These are phyloP conservation scores for Ilex asprella DNA, from an alignment of 257 asterid species.

Conservation along the genomic window DNA sequence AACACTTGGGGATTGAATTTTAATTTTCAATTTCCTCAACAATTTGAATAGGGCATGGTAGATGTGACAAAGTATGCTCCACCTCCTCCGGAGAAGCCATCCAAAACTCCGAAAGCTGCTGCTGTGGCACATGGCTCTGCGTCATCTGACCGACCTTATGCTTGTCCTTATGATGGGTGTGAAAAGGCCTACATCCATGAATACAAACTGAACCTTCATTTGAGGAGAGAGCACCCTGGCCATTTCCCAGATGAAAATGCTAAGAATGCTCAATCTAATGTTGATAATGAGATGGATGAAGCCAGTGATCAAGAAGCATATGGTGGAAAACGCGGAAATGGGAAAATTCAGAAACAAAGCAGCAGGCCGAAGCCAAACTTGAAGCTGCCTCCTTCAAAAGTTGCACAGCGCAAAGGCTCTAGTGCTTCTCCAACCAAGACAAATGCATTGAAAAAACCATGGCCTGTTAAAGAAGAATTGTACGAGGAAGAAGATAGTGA, in stretches of 20 bases:
- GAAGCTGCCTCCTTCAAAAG: slow-evolving; percentile 76
- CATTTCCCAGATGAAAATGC: slow-evolving; percentile 80
- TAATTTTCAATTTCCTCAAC: neutral
- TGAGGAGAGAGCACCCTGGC: slow-evolving; percentile 86
- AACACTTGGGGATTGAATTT: neutral
- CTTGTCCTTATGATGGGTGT: slow-evolving; percentile 88
- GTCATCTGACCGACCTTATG: slow-evolving; percentile 83
- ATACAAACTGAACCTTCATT: slow-evolving; percentile 95
- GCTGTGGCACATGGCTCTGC: slow-evolving; percentile 47
- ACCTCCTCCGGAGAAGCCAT: slow-evolving; percentile 61
- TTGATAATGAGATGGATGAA: slow-evolving; percentile 68
- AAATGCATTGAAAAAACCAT: slow-evolving; percentile 41
- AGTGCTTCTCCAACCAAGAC: slow-evolving; percentile 42
- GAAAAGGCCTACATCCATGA: slow-evolving; percentile 98
- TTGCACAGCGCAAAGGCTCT: slow-evolving; percentile 49
- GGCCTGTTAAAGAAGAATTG: slow-evolving; percentile 54
- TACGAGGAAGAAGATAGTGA: slow-evolving; percentile 88
- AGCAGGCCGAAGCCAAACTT: slow-evolving; percentile 76
- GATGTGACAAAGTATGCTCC: slow-evolving; percentile 50
- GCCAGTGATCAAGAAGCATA: slow-evolving; percentile 72
- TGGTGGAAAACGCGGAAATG: slow-evolving; percentile 43
- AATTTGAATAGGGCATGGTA: slow-evolving; percentile 31
- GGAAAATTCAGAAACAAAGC: slow-evolving; percentile 52
- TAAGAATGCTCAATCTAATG: slow-evolving; percentile 35
- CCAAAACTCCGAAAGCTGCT: slow-evolving; percentile 54